Evolutionary conservation across 2,329 filamentous ascomycete genomes (phyloP).

Genomic region (Decorospora gaudefroyi): DNA sequence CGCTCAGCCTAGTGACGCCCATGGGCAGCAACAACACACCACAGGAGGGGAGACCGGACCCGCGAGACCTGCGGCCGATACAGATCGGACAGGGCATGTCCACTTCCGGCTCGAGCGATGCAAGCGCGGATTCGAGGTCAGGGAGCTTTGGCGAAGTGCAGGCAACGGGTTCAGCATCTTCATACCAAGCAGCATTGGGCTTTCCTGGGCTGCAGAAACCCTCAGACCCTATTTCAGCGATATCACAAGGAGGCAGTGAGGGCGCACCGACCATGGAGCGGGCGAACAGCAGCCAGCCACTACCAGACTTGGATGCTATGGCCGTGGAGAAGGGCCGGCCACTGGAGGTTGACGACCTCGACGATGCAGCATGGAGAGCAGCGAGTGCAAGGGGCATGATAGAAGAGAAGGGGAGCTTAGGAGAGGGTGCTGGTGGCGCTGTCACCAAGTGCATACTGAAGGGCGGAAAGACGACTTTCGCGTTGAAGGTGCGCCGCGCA

Average conservation of each 20-base stretch:
- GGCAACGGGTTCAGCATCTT: conserved; percentile 83
- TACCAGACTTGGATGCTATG: conserved; percentile 78
- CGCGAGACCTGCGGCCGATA: conserved; percentile 59
- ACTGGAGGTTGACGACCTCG: conserved; percentile 89
- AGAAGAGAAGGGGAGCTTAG: conserved; percentile 82
- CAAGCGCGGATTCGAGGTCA: conserved; percentile 78
- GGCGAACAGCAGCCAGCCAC: conserved; percentile 76
- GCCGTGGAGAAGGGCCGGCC: conserved; percentile 80
- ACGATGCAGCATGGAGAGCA: conserved; percentile 93
- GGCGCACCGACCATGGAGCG: conserved; percentile 74
- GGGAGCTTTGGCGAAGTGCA: conserved; percentile 83
- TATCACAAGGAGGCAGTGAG: conserved; percentile 75
- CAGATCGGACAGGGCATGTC: conserved; percentile 60
- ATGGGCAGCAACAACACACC: conserved; percentile 78
- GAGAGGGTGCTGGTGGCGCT: conserved; percentile 93
- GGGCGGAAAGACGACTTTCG: conserved; percentile 92
- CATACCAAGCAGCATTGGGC: conserved; percentile 75
- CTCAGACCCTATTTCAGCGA: conserved; percentile 85
- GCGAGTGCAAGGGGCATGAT: conserved; percentile 89
- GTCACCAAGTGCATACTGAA: conserved; percentile 90
- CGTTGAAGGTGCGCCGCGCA: conserved; percentile 72
- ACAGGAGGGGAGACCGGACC: conserved; percentile 65
- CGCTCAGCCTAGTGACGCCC: conserved; percentile 82
- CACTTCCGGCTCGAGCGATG: conserved; percentile 77
- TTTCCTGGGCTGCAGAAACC: conserved; percentile 73